These are phyloP conservation scores for Hsuehochloa calcarea DNA, from an alignment of 176 grass and related monocot genomes.

Conservation along the genomic window DNA sequence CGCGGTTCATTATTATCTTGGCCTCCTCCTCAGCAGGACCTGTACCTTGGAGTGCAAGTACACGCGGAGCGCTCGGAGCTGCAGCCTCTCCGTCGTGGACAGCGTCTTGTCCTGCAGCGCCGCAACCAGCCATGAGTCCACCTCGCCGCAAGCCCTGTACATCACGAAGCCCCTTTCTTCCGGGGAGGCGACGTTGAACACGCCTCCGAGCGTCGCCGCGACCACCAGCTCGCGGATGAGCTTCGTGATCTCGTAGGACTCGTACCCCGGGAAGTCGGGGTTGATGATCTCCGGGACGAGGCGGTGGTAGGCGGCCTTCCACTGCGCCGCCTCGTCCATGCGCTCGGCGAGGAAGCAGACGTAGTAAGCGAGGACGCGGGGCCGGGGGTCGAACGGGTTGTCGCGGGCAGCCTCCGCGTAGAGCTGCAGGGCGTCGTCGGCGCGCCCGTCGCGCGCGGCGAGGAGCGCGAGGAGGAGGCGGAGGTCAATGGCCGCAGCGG, in stretches of 20 bases:
- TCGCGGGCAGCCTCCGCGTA: slow-evolving; percentile 29
- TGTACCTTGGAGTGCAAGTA: slow-evolving; percentile 12
- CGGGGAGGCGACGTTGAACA: neutral
- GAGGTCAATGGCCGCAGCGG: slow-evolving; percentile 7
- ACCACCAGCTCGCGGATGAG: slow-evolving; percentile 20
- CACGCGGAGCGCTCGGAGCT: neutral
- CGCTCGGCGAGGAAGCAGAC: neutral
- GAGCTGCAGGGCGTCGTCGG: slow-evolving; percentile 4
- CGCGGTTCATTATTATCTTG: neutral
- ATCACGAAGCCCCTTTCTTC: no score
- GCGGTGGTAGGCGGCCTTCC: slow-evolving; percentile 17
- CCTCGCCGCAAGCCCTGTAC: no score
- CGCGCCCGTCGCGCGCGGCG: slow-evolving; percentile 3
- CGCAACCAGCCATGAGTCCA: no score
- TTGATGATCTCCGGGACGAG: neutral
- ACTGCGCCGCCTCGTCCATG: neutral
- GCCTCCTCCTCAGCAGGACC: neutral
- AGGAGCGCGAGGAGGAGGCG: slow-evolving; percentile 39
- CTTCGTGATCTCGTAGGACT: neutral
- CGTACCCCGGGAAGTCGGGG: neutral
- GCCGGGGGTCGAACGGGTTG: slow-evolving; percentile 17
- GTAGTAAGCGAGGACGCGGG: neutral
- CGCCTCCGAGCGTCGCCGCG: slow-evolving; percentile 9
- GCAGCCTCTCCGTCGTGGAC: neutral
- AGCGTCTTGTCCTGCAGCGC: slow-evolving; percentile 15